These are phyloP conservation scores for Helichrysum umbraculigerum DNA, from an alignment of 129 eudicot genomes.

Conservation along the genomic window DNA sequence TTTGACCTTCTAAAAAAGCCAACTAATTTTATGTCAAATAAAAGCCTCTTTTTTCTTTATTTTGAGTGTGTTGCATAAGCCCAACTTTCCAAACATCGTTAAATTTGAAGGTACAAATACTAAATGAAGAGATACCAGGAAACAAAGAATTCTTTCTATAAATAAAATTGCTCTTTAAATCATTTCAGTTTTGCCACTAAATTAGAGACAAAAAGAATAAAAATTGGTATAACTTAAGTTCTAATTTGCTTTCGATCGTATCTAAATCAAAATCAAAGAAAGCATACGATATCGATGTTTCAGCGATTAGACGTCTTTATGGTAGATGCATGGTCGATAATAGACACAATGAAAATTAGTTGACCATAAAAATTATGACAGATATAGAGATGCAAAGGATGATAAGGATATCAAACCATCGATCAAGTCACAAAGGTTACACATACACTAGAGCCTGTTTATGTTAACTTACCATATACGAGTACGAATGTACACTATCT, in stretches of 20 bases:
- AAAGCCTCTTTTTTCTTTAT: neutral
- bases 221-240: neutral
- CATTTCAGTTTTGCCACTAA: conserved; percentile 25
- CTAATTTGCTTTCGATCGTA: neutral
- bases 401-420: too few relatives aligned
- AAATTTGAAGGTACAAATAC: neutral
- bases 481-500: too few relatives aligned
- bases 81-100: neutral
- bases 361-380: neutral
- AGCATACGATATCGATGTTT: neutral
- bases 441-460: too few relatives aligned
- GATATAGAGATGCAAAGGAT: too few relatives aligned
- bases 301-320: conserved; percentile 12
- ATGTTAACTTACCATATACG: too few relatives aligned
- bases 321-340: conserved; percentile 18
- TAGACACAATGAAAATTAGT: neutral
- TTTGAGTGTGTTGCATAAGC: neutral
- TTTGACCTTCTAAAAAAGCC: neutral
- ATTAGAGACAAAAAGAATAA: conserved; percentile 26
- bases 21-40: neutral
- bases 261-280: conserved; percentile 23
- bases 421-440: too few relatives aligned
- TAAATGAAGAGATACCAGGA: neutral
- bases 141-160: conserved; percentile 12
- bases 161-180: conserved; percentile 3